Base-by-base conservation (phyloP, 1,139 yeast species). In the Candida sojae region DNA sequence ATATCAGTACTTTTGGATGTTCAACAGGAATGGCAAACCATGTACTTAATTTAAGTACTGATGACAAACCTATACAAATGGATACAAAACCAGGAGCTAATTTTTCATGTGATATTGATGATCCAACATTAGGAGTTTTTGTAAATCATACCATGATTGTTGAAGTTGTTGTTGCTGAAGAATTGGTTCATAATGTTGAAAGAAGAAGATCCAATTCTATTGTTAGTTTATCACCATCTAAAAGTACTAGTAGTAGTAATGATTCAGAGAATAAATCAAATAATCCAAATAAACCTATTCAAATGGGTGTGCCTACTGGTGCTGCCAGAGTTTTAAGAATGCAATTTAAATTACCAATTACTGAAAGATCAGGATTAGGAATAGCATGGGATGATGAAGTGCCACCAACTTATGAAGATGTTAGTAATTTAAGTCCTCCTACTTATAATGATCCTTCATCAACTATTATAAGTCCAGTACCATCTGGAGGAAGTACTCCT, bases 351-450 rank as follows among this genome's bases (percentile, higher is more conserved):
- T 61, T 93, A 13, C 75, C 76, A 9, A 67, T 93, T 28, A 88
- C 96, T 1, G 98, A 92, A 63, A 75, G 98, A 49, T 86, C 96
- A 0, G 99, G 99, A 0, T 75, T 93, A 43, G 99, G 99, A 4
- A 89, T 93, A 33, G 88, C 98, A 0, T 93, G 99, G 99, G 98
- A 93, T 67, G 98, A 92, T 62, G 99, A 93, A 66, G 98, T 93
- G 17, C 99, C 99, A 0, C 99, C 99, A 1, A 88, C 90, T 23
- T 93, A 95, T 61, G 90, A 83, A 46, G 93, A 90, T 58, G 92
- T 92, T 17, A 74, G 84, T 31, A 82, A 95, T 0, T 73, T 88
- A 42, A 83, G 95, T 41, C 98, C 99, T 0, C 99, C 99, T 1
- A 83, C 84, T 6, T 89, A 89, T 63, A 76, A 67, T 37, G 72